Base-by-base conservation (phyloP, 2,329 filamentous ascomycete genomes). In the Gyromitra esculenta region DNA sequence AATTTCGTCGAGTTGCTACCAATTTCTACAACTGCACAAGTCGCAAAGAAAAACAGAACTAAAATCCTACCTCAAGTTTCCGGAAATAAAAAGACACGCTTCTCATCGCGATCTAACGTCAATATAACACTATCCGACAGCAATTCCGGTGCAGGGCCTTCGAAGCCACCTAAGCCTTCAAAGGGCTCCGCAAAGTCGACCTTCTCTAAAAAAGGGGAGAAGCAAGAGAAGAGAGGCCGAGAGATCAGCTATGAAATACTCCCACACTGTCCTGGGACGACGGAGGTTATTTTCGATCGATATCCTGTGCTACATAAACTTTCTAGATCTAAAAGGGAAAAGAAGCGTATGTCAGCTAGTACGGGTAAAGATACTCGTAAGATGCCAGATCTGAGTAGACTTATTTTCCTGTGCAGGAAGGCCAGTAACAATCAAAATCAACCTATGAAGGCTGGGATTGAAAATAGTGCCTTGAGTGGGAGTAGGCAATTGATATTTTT, bases 201-300 rank as follows among this genome's bases (percentile, higher is more conserved):
- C 15, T 2, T 41, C 6, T 56, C 21, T 1, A 70, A 59, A 52
- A 63, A 54, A 9, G 13, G 21, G 7, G n/a, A 43, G n/a, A 37
- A 25, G 0, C n/a, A 7, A 25, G 35, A 11, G 11, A 41, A 21
- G 15, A 21, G 39, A 18, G 5, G 9, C 18, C 11, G 5, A 31
- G 31, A 62, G 39, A 4, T 2, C 18, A 39, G 50, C 35, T 50
- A 74, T 35, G 39, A 48, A 6, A 68, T 60, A 41, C 75, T 62
- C 37, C 35, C 60, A 5, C 21, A 62, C 37, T 50, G 43, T 1
- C 45, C 71, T 1, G 66, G 64, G 5, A 50, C n/a, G 21, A 75
- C 62, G 11, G 66, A 71, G 41, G 65, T 75, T 13, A 74, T 79
- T 11, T 68, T 77, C 45, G 31, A 79, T 31, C 70, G 62, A 9